Base-by-base conservation (phyloP, 2,329 filamentous ascomycete genomes). In the Verticillium zaregamsianum region DNA sequence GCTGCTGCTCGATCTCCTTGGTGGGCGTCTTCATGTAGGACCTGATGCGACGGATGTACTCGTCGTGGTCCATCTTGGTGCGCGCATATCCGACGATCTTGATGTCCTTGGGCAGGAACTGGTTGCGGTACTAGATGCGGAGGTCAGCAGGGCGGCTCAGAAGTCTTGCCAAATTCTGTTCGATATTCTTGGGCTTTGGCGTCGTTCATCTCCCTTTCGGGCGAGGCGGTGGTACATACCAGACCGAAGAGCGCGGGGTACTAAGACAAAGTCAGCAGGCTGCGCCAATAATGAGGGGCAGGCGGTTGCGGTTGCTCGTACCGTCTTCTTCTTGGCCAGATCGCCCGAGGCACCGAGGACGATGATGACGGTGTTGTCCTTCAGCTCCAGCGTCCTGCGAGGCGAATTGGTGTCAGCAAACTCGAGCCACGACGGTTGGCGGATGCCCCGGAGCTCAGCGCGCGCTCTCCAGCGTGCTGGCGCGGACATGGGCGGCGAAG, bases 251-350 rank as follows among this genome's bases (percentile, higher is more conserved):
- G 88, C 64, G 95, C 95, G 68, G 95, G 95, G 81, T 96, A 99
- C 91, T 97, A 68, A 62, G 63, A 59, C 45, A 49, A 65, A 66
- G 69, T 78, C 68, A 74, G 71, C 68, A 68, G 14, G 37, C 49
- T 55, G n/a, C 57, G 45, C 40, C 40, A 39, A 25, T 37, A 28
- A 59, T 35, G 59, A 61, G 65, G 25, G 28, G 55, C 61, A 55
- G 45, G 57, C 33, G 35, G 54, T 60, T 49, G 40, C 37, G 56
- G 32, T 35, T 62, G 58, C 65, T 76, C 87, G 76, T 80, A 96
- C 93, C 55, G 95, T 99, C 89, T 99, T 99, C 90, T 99, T 99
- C 86, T 99, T 99, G 59, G 95, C 95, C 69, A 99, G 82, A 84
- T 99, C 95, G 72, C 95, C 95, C 59, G 95, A 99, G 68, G 95